Percentiles rank a stretch among this genome's conserved stretches.
These are phyloP conservation scores for Dillenia suffruticosa DNA, from an alignment of 164 flowering plant genomes.

Conservation along the genomic window DNA sequence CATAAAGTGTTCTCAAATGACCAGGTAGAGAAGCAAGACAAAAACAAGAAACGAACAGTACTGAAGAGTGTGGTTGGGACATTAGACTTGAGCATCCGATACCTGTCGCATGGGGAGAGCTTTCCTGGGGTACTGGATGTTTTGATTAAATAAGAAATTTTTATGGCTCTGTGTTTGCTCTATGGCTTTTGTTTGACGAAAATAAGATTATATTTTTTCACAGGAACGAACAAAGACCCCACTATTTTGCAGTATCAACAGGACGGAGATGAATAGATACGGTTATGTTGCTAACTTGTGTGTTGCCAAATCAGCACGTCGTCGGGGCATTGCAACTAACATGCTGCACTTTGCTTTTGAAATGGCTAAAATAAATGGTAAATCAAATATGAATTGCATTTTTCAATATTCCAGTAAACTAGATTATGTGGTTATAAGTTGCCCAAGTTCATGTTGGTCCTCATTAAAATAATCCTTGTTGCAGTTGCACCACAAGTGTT, in stretches of 20 bases:
- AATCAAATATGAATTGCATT: not conserved
- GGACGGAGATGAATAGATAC: slow-evolving; percentile 30
- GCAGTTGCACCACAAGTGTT: slow-evolving; percentile 52
- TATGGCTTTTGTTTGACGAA: not conserved
- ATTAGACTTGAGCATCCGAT: slow-evolving; percentile 57
- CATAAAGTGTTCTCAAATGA: slow-evolving; percentile 1
- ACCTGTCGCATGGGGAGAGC: slow-evolving; percentile 49
- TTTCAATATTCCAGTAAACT: not conserved
- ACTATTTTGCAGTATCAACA: slow-evolving; percentile 32
- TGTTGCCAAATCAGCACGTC: slow-evolving; percentile 67
- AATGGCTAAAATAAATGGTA: slow-evolving; percentile 51
- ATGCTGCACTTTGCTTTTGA: slow-evolving; percentile 62
- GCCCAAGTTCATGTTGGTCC: not conserved
- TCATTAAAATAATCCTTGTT: slow-evolving; percentile 3
- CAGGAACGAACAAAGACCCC: slow-evolving; percentile 52
- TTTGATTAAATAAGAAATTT: not conserved
- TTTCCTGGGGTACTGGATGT: slow-evolving; percentile 62
- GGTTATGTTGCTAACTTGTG: slow-evolving; percentile 71
- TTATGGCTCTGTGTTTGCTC: not conserved
- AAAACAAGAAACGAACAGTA: slow-evolving; percentile 33
- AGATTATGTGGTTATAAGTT: not conserved
- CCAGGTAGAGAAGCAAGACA: slow-evolving; percentile 59
- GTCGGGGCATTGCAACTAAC: slow-evolving; percentile 73
- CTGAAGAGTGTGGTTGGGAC: slow-evolving; percentile 78
- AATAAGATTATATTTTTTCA: slow-evolving; percentile 4